Conservation (phyloP, 352 stramenopile species). For the Globisporangium paddicum region DNA sequence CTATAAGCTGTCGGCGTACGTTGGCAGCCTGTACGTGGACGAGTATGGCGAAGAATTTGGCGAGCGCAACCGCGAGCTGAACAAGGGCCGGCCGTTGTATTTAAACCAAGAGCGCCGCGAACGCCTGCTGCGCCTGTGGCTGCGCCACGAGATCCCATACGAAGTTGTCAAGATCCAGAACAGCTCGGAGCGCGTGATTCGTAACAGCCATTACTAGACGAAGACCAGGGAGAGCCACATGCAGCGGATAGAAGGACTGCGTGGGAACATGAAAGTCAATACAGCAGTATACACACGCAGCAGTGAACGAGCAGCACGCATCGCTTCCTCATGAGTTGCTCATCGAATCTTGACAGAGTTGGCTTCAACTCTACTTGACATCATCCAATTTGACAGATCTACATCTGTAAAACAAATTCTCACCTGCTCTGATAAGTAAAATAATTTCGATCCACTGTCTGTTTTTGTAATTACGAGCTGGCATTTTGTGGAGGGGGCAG, state of each 20-base stretch:
- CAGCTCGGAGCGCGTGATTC: constrained; percentile 83
- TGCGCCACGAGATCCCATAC: constrained; percentile 78
- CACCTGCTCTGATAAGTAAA: no score
- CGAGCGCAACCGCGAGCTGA: constrained; percentile 75
- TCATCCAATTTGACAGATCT: no score
- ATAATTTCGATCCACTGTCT: no score
- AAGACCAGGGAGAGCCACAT: not conserved
- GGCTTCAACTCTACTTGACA: no score
- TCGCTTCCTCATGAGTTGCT: not conserved
- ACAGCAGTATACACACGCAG: not conserved
- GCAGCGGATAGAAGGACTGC: not conserved
- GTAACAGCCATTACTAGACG: constrained; percentile 81
- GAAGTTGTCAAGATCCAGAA: constrained; percentile 88
- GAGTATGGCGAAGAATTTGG: constrained; percentile 88
- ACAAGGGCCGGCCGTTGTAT: constrained; percentile 78
- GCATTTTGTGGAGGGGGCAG: not conserved
- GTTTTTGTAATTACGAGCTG: not conserved
- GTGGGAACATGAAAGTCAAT: not conserved
- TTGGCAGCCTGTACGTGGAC: constrained; percentile 82
- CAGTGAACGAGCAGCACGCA: not conserved
- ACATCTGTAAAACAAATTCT: not conserved
- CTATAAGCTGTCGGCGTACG: constrained; percentile 82
- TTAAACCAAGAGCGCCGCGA: constrained; percentile 69
- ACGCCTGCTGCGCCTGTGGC: constrained; percentile 69
- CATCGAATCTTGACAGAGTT: no score